phyloP scores from a whole-genome alignment of 768 basidiomycete genomes.

The Calocybe cyanea region DNA sequence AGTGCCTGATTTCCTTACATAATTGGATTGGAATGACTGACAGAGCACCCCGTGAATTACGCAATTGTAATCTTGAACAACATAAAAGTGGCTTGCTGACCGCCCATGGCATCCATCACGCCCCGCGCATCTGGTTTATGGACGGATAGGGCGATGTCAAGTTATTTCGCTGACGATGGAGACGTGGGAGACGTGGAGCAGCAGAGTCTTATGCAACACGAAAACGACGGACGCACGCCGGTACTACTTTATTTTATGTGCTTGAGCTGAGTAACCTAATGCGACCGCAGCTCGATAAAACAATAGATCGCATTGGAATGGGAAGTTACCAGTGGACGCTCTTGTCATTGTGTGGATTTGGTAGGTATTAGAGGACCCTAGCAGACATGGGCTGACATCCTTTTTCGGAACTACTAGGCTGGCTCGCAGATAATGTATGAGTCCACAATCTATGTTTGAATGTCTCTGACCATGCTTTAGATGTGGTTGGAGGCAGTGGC shows the following conservation, averaged over 20 bases:
- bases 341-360: conserved; percentile 82
- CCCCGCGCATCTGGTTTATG: conserved; percentile 50
- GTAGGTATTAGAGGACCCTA: conserved; percentile 40
- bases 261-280: neutral
- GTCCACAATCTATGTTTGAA: conserved; percentile 8
- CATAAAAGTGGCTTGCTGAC: conserved; percentile 15
- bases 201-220: conserved; percentile 24
- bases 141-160: conserved; percentile 32
- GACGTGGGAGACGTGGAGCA: conserved; percentile 31
- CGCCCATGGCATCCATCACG: conserved; percentile 37
- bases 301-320: conserved; percentile 91
- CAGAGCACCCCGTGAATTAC: neutral
- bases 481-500: conserved; percentile 94
- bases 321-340: conserved; percentile 85
- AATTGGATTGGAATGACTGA: neutral
- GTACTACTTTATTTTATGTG: conserved; percentile 20
- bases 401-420: conserved; percentile 49
- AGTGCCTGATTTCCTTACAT: neutral
- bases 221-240: conserved; percentile 46
- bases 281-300: conserved; percentile 57
- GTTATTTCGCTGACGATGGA: conserved; percentile 36
- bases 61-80: conserved; percentile 3
- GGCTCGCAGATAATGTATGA: conserved; percentile 89
- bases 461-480: conserved; percentile 39
- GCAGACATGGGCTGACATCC: neutral